These are phyloP conservation scores for Penicillium psychrosexuale DNA, from an alignment of 2,329 filamentous ascomycete species.

Conservation along the genomic window DNA sequence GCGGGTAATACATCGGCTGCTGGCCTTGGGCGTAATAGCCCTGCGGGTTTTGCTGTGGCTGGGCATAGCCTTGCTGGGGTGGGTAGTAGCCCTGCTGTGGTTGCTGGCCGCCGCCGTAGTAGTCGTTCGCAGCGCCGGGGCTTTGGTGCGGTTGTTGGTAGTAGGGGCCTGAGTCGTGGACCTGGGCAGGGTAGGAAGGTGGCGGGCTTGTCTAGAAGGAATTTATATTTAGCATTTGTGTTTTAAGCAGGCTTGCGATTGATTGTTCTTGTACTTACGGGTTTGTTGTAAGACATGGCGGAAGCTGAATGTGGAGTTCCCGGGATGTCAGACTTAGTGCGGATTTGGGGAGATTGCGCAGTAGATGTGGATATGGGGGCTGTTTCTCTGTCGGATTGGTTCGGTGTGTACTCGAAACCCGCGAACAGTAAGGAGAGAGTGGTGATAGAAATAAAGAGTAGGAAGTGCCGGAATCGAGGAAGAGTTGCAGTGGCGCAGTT, in stretches of 20 bases:
- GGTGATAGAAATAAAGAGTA: neutral
- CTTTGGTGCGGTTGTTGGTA: constrained; percentile 21
- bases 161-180: constrained; percentile 34
- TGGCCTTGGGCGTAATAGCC: constrained; percentile 23
- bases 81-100: constrained; percentile 26
- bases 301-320: constrained; percentile 7
- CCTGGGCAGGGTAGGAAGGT: constrained; percentile 37
- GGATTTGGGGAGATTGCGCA: constrained; percentile 2
- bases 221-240: neutral
- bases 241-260: neutral
- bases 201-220: constrained; percentile 32
- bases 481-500: neutral
- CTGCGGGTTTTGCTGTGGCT: constrained; percentile 31
- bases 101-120: constrained; percentile 30
- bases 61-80: constrained; percentile 22
- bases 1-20: constrained; percentile 29
- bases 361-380: neutral
- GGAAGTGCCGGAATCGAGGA: neutral
- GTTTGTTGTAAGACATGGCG: constrained; percentile 35
- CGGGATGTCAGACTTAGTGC: constrained; percentile 1
- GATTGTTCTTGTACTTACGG: constrained; percentile 21
- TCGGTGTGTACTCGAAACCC: neutral
- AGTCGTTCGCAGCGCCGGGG: constrained; percentile 28
- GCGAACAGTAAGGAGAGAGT: neutral
- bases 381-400: neutral